Percentiles rank a stretch among this genome's conserved stretches.
phyloP scores from a whole-genome alignment of 805 yeast genomes.

The Wickerhamiella lipophila region DNA sequence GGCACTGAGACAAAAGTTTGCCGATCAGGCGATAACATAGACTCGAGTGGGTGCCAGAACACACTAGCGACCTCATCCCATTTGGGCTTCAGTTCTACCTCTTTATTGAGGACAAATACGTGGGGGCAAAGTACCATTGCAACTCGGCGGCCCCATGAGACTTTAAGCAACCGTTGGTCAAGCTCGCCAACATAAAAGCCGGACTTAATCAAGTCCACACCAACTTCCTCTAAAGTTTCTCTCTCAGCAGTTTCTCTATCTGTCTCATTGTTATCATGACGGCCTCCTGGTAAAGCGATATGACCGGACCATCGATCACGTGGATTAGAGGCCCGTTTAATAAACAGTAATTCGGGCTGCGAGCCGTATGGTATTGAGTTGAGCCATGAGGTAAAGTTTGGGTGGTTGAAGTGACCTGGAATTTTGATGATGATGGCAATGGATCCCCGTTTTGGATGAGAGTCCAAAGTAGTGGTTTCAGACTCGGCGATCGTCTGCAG shows the following conservation, averaged over 20 bases:
- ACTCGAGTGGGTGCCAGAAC: conserved; percentile 29
- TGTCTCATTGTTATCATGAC: conserved; percentile 28
- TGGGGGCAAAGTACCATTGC: conserved; percentile 29
- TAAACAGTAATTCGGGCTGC: conserved; percentile 28
- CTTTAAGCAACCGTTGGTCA: conserved; percentile 27
- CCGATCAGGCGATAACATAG: conserved; percentile 18
- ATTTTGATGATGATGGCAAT: conserved; percentile 22
- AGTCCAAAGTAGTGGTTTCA: not conserved
- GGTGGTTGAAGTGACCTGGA: conserved; percentile 12
- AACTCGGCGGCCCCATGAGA: conserved; percentile 26
- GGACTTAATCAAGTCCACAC: conserved; percentile 25
- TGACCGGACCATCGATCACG: conserved; percentile 33
- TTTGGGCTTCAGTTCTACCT: conserved; percentile 23
- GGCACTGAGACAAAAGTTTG: conserved; percentile 18
- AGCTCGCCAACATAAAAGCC: conserved; percentile 27
- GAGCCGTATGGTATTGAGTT: conserved; percentile 2
- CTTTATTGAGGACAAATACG: conserved; percentile 24
- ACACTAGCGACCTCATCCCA: conserved; percentile 29
- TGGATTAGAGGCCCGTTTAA: conserved; percentile 28
- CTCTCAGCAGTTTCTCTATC: conserved; percentile 28
- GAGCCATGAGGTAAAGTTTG: conserved; percentile 1
- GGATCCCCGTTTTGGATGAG: conserved; percentile 10
- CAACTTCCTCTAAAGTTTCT: conserved; percentile 32
- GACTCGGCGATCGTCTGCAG: not conserved
- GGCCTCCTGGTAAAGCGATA: conserved; percentile 33